Evolutionary conservation across 768 basidiomycete species (phyloP), one percentile per base, ranked within the genome.

Genomic region (Rhodotorula paludigena): DNA sequence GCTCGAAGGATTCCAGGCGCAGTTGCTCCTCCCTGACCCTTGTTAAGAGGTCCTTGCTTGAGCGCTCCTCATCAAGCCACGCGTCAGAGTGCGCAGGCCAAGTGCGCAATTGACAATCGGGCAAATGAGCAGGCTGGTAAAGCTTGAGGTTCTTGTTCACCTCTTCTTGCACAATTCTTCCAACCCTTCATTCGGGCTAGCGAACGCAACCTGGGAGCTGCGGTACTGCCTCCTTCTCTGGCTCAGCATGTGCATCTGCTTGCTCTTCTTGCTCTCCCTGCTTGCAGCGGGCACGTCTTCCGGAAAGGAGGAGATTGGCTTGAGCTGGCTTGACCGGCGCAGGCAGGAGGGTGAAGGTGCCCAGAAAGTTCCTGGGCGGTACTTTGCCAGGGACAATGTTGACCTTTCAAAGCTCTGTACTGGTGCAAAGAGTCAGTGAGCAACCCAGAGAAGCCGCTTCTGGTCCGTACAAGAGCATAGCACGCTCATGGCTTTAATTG

Each of bases 221-320:
- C 87, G 91, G 66, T 92, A 93, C 75, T 82, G 89, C 38, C 80
- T 90, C 33, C 81, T 99, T 15, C 81, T 96, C 18, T 98, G 94
- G 94, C 82, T 98, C n/a, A 89, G 90, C 30, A 84, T 99, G 32
- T 87, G 96, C 55, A 88, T 89, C 80, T 90, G 89, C 80, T 87
- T 97, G 25, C 96, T 94, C 0, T 99, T 99, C 77, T 87, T 90
- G 76, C 81, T 99, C 45, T 83, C 92, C 4, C 61, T 63, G 20
- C 57, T 72, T 1, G 45, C 57, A 1, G 84, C 85, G 18, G 77
- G 81, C 53, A 89, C 88, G 2, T 85, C 86, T 0, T 71, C 74
- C 25, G 76, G 77, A 10, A 79, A 93, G 4, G 87, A 92, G 71
- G 68, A 74, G 2, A 76, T 86, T 5, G 87, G 84, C 0, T 87